phyloP scores from a whole-genome alignment of 1,284 basidiomycete species.

The Ustilago trichophora region DNA sequence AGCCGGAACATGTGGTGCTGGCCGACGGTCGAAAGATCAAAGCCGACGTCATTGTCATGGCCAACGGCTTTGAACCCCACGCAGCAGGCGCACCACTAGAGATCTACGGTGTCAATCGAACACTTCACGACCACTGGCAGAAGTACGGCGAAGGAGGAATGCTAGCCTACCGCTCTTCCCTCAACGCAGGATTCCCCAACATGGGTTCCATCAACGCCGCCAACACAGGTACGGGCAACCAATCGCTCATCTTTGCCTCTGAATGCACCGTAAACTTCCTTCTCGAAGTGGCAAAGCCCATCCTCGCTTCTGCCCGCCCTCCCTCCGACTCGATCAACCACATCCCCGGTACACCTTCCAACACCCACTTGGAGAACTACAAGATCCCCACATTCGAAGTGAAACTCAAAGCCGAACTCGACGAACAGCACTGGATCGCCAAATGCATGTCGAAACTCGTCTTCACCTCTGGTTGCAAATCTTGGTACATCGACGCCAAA shows the following conservation, averaged over 20 bases:
- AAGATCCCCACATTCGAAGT: conserved; percentile 56
- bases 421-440: conserved; percentile 62
- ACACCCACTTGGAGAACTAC: conserved; percentile 2
- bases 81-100: conserved; percentile 56
- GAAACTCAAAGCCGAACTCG: conserved; percentile 55
- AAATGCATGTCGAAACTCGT: conserved; percentile 54
- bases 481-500: conserved; percentile 60
- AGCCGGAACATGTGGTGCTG: conserved; percentile 54
- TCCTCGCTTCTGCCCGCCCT: conserved; percentile 45
- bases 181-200: conserved; percentile 62
- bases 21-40: conserved; percentile 55
- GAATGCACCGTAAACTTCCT: conserved; percentile 56
- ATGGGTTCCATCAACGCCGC: conserved; percentile 57
- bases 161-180: conserved; percentile 54
- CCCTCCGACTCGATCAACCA: conserved; percentile 38
- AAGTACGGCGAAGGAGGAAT: conserved; percentile 57
- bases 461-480: conserved; percentile 52
- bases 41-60: conserved; percentile 64
- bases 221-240: conserved; percentile 63
- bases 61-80: conserved; percentile 59
- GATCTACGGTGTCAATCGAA: conserved; percentile 45
- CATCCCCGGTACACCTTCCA: conserved; percentile 34
- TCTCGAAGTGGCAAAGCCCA: conserved; percentile 47
- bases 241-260: conserved; percentile 57
- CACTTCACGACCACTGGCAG: conserved; percentile 54